phyloP scores from a whole-genome alignment of 352 stramenopile species.

The Globisporangium emineosum region DNA sequence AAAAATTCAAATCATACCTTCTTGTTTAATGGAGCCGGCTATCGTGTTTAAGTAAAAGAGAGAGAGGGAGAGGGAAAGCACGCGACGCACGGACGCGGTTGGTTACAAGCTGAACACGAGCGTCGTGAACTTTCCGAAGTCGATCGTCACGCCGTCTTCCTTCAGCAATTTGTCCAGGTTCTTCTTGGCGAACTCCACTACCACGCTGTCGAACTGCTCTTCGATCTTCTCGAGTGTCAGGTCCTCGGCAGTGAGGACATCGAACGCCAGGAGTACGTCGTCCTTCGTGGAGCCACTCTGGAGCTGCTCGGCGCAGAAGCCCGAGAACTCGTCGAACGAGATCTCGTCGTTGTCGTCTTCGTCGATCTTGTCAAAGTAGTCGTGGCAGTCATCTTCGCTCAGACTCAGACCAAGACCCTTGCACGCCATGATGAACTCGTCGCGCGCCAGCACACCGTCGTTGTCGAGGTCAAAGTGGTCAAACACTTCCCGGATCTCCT shows the following conservation, averaged over 20 bases:
- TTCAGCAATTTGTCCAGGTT: slow-evolving; percentile 51
- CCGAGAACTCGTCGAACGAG: slow-evolving; percentile 79
- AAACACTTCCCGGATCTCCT: slow-evolving; percentile 90
- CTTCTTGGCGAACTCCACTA: slow-evolving; percentile 82
- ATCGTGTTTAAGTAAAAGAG: slow-evolving; percentile 12
- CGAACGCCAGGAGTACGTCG: slow-evolving; percentile 80
- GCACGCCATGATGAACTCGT: slow-evolving; percentile 91
- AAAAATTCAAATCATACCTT: slow-evolving; percentile 27
- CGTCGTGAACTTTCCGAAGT: slow-evolving; percentile 73
- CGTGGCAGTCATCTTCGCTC: slow-evolving; percentile 86
- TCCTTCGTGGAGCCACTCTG: slow-evolving; percentile 82
- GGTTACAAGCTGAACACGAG: slow-evolving; percentile 81
- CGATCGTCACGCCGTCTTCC: slow-evolving; percentile 52
- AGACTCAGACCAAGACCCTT: slow-evolving; percentile 84
- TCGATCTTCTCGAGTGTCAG: slow-evolving; percentile 77
- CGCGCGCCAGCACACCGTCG: slow-evolving; percentile 77
- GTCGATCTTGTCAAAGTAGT: slow-evolving; percentile 87
- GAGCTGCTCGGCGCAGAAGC: slow-evolving; percentile 87
- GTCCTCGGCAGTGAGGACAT: slow-evolving; percentile 69
- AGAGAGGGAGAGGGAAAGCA: background rate
- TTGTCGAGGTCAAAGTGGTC: slow-evolving; percentile 89
- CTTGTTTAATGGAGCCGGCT: slow-evolving; percentile 8
- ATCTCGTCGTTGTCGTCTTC: slow-evolving; percentile 83
- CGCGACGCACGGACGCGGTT: background rate
- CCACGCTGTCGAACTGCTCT: slow-evolving; percentile 72